Percentiles rank a stretch among this genome's conserved stretches.
These are phyloP conservation scores for Pseudogymnoascus sp. DNA, from an alignment of 2,329 filamentous ascomycete species.

Conservation along the genomic window DNA sequence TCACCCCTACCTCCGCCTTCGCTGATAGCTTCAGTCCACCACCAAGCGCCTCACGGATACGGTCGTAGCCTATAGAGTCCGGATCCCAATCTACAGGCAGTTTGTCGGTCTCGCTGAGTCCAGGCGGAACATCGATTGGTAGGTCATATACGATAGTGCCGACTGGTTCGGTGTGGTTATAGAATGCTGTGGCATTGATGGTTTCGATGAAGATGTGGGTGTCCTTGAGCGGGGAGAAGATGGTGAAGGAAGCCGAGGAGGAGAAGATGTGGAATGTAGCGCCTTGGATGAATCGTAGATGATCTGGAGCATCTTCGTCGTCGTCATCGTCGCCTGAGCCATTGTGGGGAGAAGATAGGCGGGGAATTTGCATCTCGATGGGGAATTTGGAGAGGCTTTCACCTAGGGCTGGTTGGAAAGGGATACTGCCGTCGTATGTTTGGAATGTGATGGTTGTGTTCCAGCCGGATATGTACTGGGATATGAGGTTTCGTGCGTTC, in stretches of 20 bases:
- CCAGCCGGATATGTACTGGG: constrained; percentile 78
- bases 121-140: constrained; percentile 72
- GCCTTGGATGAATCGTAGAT: constrained; percentile 63
- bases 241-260: constrained; percentile 76
- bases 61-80: constrained; percentile 74
- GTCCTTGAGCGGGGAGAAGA: constrained; percentile 69
- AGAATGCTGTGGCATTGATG: constrained; percentile 78
- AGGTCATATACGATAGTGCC: constrained; percentile 70
- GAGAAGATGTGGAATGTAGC: constrained; percentile 82
- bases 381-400: constrained; percentile 65
- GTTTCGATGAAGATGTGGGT: constrained; percentile 71
- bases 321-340: constrained; percentile 31
- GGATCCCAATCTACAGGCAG: constrained; percentile 78
- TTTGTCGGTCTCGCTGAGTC: constrained; percentile 63
- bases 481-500: constrained; percentile 67
- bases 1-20: constrained; percentile 65
- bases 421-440: constrained; percentile 66
- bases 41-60: constrained; percentile 71
- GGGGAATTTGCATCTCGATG: constrained; percentile 66
- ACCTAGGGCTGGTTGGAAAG: constrained; percentile 64
- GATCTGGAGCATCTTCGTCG: constrained; percentile 42
- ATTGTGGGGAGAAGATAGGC: constrained; percentile 50
- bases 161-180: constrained; percentile 71
- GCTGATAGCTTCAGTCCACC: constrained; percentile 75
- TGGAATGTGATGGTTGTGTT: constrained; percentile 75